Base-by-base conservation (phyloP, 306 rosid species). In the Inga leiocalycina region DNA sequence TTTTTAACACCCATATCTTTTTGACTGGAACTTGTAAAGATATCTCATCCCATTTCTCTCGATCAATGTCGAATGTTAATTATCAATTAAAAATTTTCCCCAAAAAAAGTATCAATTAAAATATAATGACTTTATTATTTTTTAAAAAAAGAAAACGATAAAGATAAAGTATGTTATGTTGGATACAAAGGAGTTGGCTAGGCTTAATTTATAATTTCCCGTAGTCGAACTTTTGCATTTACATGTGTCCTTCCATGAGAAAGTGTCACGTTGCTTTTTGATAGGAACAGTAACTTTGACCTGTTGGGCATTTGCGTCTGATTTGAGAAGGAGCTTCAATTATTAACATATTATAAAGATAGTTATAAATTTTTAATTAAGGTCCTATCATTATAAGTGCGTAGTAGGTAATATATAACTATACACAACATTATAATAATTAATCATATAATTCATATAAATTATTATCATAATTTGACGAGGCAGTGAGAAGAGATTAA, bases 271-370 rank as follows among this genome's bases (percentile, higher is more conserved):
- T 64, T 61, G 59, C 83, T 62, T 83, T 83, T 78, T 15, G 45
- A 12, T 54, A 12, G 80, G 67, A 78, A 71, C 32, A 17, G 9
- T 35, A 71, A 73, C 71, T 78, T 61, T 79, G 80, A 79, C 86
- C 34, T 41, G 30, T 12, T 73, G 3, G 27, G 27, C 54, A 49
- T 14, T 49, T 43, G 32, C 27, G 71, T 61, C 22, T 11, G n/a
- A 22, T 46, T 45, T 11, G 39, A 11, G 76, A 24, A 46, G 13
- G 41, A 5, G 34, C 46, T 24, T 62, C 24, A 68, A 68, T 68
- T 68, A 37, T 68, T 27, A 35, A 70, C 14, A 41, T 39, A 39
- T 68, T 37, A 19, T 8, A 24, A 24, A n/a, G 5, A 16, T 70
- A 11, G 8, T 48, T 2, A n/a, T 22, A 20, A 57, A 57, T 57